These are phyloP conservation scores for Chiua sp. DNA, from an alignment of 1,284 basidiomycete species.

Conservation along the genomic window DNA sequence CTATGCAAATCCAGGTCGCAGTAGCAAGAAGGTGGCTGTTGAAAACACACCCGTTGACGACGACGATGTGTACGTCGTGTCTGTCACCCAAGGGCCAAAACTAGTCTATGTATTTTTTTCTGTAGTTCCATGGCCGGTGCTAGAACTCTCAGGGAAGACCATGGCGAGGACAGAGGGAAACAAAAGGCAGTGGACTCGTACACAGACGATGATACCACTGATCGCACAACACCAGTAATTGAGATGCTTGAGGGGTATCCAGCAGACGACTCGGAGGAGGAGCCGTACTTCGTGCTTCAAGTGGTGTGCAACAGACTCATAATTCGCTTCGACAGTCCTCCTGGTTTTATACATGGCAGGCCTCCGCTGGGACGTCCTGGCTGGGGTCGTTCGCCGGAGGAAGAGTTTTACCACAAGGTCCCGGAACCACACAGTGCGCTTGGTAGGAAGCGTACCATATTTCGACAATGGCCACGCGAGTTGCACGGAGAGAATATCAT, in stretches of 20 bases:
- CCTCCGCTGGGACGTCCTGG: not conserved
- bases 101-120: not conserved
- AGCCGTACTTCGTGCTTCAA: not conserved
- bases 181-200: not conserved
- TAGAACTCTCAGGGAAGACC: not conserved
- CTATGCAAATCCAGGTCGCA: no score
- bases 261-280: not conserved
- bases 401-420: constrained; percentile 16
- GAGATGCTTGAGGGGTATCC: not conserved
- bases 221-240: no score
- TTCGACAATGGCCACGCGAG: constrained; percentile 31
- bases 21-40: no score
- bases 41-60: not conserved
- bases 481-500: constrained; percentile 9
- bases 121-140: not conserved
- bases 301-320: no score
- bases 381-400: constrained; percentile 10
- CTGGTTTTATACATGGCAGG: not conserved
- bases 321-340: not conserved
- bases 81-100: no score
- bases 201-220: not conserved
- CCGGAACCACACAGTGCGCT: not conserved
- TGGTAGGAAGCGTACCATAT: constrained; percentile 14
- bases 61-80: not conserved
- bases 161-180: constrained; percentile 1